Percentiles rank a stretch among this genome's conserved stretches.
Conservation (phyloP, 441 rosid genomes). For the Eruca vesicaria region DNA sequence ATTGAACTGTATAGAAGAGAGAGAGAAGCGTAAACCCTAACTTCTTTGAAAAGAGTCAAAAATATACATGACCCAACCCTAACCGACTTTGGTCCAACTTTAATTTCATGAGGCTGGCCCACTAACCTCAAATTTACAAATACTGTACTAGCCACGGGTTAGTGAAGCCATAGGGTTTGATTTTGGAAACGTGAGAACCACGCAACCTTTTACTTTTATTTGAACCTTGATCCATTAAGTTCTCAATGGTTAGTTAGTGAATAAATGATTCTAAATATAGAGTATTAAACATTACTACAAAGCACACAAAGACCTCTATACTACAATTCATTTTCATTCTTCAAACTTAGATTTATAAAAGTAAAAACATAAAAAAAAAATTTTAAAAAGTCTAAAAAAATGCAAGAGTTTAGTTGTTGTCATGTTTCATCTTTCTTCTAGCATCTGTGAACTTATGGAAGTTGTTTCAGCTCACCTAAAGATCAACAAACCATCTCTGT, state of each 20-base stretch:
- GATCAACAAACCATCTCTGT: no score
- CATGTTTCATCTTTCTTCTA: no score
- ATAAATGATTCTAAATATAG: neutral
- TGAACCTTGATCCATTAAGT: neutral
- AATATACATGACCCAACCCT: neutral
- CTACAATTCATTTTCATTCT: no score
- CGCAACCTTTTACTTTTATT: neutral
- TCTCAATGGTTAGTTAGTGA: neutral
- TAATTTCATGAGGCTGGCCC: neutral
- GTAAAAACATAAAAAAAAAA: no score
- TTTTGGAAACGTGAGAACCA: conserved; percentile 8
- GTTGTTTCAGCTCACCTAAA: no score
- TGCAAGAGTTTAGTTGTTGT: no score
- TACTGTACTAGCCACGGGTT: no score
- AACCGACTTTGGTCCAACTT: neutral
- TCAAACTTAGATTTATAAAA: neutral
- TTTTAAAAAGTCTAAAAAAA: no score
- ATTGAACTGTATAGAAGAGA: conserved; percentile 26
- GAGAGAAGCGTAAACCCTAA: neutral
- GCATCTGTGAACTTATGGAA: no score
- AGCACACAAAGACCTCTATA: neutral
- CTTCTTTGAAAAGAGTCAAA: neutral
- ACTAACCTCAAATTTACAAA: no score
- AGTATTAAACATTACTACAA: neutral
- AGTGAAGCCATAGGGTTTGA: neutral